These are phyloP conservation scores for Xanthoconium separans DNA, from an alignment of 1,284 basidiomycete species.

Conservation along the genomic window DNA sequence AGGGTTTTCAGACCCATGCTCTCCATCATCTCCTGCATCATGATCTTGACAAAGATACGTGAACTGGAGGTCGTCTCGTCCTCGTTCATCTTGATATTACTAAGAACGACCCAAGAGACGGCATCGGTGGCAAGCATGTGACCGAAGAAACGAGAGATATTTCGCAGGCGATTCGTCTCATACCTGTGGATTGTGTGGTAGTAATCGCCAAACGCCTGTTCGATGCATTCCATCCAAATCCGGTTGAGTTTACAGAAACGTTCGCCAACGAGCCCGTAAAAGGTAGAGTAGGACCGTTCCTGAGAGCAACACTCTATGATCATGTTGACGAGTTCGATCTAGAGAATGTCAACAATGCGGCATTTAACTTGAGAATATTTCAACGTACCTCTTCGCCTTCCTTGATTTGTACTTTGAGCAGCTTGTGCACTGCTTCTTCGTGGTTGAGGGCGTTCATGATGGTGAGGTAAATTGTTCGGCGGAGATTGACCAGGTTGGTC, in stretches of 20 bases:
- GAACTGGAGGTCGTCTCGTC: constrained; percentile 96
- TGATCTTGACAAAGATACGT: constrained; percentile 97
- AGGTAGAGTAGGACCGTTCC: constrained; percentile 94
- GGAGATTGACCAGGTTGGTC: constrained; percentile 94
- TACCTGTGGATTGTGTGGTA: constrained; percentile 98
- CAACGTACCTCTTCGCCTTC: constrained; percentile 86
- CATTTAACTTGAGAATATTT: not conserved
- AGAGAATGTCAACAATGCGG: not conserved
- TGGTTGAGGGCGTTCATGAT: constrained; percentile 99
- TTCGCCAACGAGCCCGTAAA: constrained; percentile 95
- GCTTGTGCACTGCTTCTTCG: constrained; percentile 98
- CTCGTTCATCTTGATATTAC: constrained; percentile 91
- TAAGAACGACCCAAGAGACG: constrained; percentile 86
- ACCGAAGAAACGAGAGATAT: constrained; percentile 96
- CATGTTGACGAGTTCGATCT: constrained; percentile 98
- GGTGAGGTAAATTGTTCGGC: constrained; percentile 93
- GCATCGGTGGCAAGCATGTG: constrained; percentile 85
- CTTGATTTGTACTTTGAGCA: constrained; percentile 89
- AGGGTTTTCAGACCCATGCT: constrained; percentile 85
- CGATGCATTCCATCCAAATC: constrained; percentile 89
- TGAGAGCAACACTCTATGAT: constrained; percentile 99
- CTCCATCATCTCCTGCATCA: constrained; percentile 94
- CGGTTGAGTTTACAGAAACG: constrained; percentile 96
- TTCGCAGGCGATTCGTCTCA: constrained; percentile 96
- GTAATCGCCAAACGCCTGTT: constrained; percentile 87